Evolutionary conservation across 257 asterid genomes (phyloP).

Genomic region (Mentha longifolia): DNA sequence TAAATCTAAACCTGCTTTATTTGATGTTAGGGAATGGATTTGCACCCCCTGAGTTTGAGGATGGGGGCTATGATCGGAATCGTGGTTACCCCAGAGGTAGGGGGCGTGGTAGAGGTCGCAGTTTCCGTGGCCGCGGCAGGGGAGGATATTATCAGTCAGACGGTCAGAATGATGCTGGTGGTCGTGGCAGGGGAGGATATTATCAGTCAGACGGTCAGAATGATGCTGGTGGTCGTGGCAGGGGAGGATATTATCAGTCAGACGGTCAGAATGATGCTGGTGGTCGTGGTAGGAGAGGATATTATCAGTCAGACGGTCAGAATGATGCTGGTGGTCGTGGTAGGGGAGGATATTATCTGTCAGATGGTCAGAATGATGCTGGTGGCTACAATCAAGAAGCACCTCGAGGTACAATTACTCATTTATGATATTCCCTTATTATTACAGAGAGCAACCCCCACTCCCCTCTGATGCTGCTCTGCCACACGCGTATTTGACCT

Average conservation of each 20-base stretch:
- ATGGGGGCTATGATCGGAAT: conserved; percentile 75
- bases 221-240: conserved; percentile 70
- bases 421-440: background rate
- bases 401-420: conserved; percentile 50
- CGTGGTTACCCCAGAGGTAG: conserved; percentile 73
- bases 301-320: conserved; percentile 52
- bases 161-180: conserved; percentile 52
- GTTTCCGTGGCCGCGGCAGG: conserved; percentile 81
- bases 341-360: conserved; percentile 73
- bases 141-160: conserved; percentile 71
- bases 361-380: conserved; percentile 45
- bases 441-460: background rate
- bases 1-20: conserved; percentile 1
- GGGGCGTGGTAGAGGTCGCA: conserved; percentile 81
- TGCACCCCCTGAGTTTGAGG: conserved; percentile 62
- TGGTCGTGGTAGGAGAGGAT: conserved; percentile 89
- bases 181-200: conserved; percentile 89
- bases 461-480: background rate
- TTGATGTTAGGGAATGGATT: conserved; percentile 67
- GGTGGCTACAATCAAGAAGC: conserved; percentile 78
- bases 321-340: conserved; percentile 73
- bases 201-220: conserved; percentile 53
- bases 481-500: conserved; percentile 1
- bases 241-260: conserved; percentile 73
- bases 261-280: conserved; percentile 47